Evolutionary conservation across 2,329 filamentous ascomycete species (phyloP).

Genomic region (Purpureocillium takamizusanense): DNA sequence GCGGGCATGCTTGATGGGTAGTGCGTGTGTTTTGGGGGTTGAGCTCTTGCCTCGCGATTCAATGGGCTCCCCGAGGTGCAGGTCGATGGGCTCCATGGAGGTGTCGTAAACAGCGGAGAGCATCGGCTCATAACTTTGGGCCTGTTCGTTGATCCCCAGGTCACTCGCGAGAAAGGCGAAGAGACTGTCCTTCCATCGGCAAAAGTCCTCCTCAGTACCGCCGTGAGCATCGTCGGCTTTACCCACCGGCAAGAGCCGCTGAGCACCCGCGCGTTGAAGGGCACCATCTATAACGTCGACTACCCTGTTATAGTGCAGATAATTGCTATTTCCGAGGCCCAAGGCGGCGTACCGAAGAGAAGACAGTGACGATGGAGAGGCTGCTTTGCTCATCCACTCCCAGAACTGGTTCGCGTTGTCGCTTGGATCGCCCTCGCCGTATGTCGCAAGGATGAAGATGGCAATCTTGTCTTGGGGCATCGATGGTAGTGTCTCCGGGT

Average conservation of each 20-base stretch:
- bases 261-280: slow-evolving; percentile 16
- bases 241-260: slow-evolving; percentile 15
- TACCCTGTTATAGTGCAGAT: slow-evolving; percentile 27
- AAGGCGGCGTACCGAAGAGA: slow-evolving; percentile 24
- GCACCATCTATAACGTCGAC: slow-evolving; percentile 17
- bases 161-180: too few relatives aligned
- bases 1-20: too few relatives aligned
- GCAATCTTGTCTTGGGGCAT: slow-evolving; percentile 12
- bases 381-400: slow-evolving; percentile 15
- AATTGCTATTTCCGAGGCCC: slow-evolving; percentile 29
- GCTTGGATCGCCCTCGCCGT: slow-evolving; percentile 30
- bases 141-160: too few relatives aligned
- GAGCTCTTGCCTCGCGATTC: too few relatives aligned
- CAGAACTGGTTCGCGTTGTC: slow-evolving; percentile 24
- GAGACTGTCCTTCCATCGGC: slow-evolving; percentile 21
- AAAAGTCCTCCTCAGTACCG: slow-evolving; percentile 25
- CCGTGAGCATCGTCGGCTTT: slow-evolving; percentile 22
- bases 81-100: slow-evolving; percentile 3
- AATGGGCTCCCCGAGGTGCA: too few relatives aligned
- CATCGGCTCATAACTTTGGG: neutral
- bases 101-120: slow-evolving; percentile 10
- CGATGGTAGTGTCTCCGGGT: slow-evolving; percentile 25
- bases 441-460: slow-evolving; percentile 28
- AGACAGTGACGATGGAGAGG: slow-evolving; percentile 4
- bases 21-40: slow-evolving; percentile 3